Evolutionary conservation across 495 filamentous ascomycete species (phyloP), one percentile per base, ranked within the genome.

Genomic region (Penicillium pulvis): DNA sequence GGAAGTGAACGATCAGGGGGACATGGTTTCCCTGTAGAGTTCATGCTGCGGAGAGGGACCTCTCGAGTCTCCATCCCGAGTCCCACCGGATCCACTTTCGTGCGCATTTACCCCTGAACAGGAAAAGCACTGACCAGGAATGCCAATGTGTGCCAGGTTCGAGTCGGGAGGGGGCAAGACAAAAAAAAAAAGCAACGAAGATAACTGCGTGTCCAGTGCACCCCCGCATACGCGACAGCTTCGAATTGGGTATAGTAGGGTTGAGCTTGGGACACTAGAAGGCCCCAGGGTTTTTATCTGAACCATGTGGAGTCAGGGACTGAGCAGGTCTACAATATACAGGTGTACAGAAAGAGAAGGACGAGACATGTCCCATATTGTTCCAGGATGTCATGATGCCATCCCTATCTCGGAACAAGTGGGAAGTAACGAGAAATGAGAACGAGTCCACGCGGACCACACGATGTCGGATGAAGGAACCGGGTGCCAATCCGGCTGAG

Each of bases 101-200:
- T 54, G 61, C 61, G 50, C 63, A 56, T 65, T 65, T 66, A 66
- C 63, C 63, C 63, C 63, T 66, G 63, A 63, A 50, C 54, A 51
- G 36, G 17, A 49, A 23, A 55, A 66, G 63, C 63, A 65, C 56
- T 53, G 62, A 59, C 62, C 62, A 65, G 31, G 55, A 61, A 56
- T 55, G 54, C 17, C 24, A 33, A 28, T 6, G 39, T 17, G 39
- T 14, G 14, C 36, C 31, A 44, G 52, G 36, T 12, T 19, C 20
- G 23, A 36, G 24, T 48, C 39, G 39, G 14, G 16, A 41, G 39
- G 39, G 39, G 39, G 39, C 20, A 23, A 23, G 20, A 23, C 20
- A 36, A 0, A 14, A 36, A 9, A 35, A 56, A 61, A 60, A 60
- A 64, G 57, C 50, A 61, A 60, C 6, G 52, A 49, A 12, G 12